These are phyloP conservation scores for Globisporangium cylindrosporum DNA, from an alignment of 352 stramenopile species.

Conservation along the genomic window DNA sequence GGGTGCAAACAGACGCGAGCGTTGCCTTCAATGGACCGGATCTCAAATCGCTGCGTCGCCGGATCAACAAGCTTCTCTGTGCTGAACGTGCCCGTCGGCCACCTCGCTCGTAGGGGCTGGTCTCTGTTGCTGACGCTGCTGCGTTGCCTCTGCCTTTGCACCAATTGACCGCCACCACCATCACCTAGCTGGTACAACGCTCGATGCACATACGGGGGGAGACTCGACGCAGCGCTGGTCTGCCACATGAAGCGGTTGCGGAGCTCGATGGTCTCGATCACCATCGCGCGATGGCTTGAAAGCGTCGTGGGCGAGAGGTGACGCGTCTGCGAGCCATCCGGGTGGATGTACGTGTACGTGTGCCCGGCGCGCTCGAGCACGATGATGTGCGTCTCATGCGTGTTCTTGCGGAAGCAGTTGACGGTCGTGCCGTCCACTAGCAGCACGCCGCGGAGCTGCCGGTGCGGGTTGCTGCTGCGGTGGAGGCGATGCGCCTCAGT, in stretches of 20 bases:
- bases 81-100: slow-evolving; percentile 25
- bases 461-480: neutral
- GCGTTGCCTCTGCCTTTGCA: neutral
- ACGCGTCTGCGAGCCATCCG: slow-evolving; percentile 40
- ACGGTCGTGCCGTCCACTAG: slow-evolving; percentile 50
- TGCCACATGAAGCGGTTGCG: slow-evolving; percentile 52
- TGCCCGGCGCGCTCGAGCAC: slow-evolving; percentile 58
- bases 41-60: slow-evolving; percentile 37
- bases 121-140: neutral
- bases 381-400: slow-evolving; percentile 57
- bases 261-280: slow-evolving; percentile 39
- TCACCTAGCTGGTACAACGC: slow-evolving; percentile 11
- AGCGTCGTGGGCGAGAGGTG: slow-evolving; percentile 60
- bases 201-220: slow-evolving; percentile 47
- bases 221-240: neutral
- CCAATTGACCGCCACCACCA: neutral
- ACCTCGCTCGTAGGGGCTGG: slow-evolving; percentile 27
- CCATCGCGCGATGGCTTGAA: slow-evolving; percentile 39
- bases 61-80: slow-evolving; percentile 31
- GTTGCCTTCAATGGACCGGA: slow-evolving; percentile 66
- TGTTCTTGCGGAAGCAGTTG: slow-evolving; percentile 37
- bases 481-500: neutral
- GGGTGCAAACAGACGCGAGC: slow-evolving; percentile 38
- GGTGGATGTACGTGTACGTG: slow-evolving; percentile 55
- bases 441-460: slow-evolving; percentile 38